These are phyloP conservation scores for Eutrema yunnanense DNA, from an alignment of 345 rosid species.

Conservation along the genomic window DNA sequence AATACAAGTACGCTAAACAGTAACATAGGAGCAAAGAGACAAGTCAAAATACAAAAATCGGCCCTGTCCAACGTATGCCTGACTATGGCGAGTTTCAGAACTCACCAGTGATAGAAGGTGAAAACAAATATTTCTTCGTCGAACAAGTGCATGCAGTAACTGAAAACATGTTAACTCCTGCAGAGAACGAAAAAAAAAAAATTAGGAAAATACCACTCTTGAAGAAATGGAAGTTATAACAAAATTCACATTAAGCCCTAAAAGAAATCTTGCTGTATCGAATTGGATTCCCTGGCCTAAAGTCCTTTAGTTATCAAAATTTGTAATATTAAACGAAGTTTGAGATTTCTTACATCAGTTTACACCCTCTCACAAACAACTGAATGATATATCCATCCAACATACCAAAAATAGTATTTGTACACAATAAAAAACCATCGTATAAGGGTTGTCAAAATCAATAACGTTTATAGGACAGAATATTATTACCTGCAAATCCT, in stretches of 20 bases:
- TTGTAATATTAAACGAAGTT: slow-evolving; percentile 2
- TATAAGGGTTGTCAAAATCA: background rate
- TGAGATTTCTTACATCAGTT: slow-evolving; percentile 1
- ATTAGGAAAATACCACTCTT: background rate
- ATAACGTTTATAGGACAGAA: background rate
- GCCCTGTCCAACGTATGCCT: background rate
- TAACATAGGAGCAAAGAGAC: background rate
- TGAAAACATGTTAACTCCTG: slow-evolving; percentile 82
- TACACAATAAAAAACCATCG: background rate
- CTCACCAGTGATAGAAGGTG: slow-evolving; percentile 88
- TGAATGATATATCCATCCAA: background rate
- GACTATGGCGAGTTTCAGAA: slow-evolving; percentile 13
- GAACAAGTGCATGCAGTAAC: slow-evolving; percentile 79
- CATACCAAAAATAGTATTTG: background rate
- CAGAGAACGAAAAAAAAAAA: background rate
- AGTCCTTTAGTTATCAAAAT: slow-evolving; percentile 4
- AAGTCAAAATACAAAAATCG: background rate
- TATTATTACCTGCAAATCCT: slow-evolving; percentile 73
- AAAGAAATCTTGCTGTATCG: background rate
- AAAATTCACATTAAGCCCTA: background rate
- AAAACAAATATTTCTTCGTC: slow-evolving; percentile 61
- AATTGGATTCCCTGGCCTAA: slow-evolving; percentile 1
- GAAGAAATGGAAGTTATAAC: background rate
- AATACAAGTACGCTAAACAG: background rate
- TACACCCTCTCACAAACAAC: slow-evolving; percentile 4